Base-by-base conservation (phyloP, 2,329 filamentous ascomycete genomes). In the Colletotrichum sp. region DNA sequence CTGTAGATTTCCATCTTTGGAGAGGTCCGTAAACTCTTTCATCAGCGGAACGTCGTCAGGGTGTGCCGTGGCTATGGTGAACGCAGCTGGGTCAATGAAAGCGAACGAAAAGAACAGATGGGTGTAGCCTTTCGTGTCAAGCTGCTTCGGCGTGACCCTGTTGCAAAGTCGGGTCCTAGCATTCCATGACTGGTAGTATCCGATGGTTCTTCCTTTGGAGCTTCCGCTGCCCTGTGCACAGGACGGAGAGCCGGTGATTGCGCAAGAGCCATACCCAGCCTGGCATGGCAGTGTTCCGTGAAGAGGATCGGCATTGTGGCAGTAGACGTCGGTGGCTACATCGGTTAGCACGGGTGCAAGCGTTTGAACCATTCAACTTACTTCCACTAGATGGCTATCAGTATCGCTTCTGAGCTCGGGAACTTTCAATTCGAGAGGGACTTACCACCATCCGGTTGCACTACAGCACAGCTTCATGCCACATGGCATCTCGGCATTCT, bases 1-100 rank as follows among this genome's bases (percentile, higher is more conserved):
- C 43, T 21, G 18, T 0, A 48, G 9, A 1, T 48, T 48, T 13
- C 43, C 9, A 5, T 21, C 18, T 21, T 48, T 48, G 18, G 43
- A 48, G 43, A 48, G 43, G 18, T 48, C 43, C 5, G 79, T 0
- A 75, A 75, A 75, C 89, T 86, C 85, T 85, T 34, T 36, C 63
- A 43, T 66, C 5, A 66, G 34, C 7, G 34, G 9, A 36, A 32
- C 30, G 5, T 66, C 32, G 24, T 66, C 63, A 48, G 32, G 63
- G 21, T 32, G 26, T 1, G 28, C 59, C 10, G 59, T 18, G 7
- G 59, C 36, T n/a, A 48, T 48, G 28, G 18, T n/a, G 30, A 66
- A 43, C n/a, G 63, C 43, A 0, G 3, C 30, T 21, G 32, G 63
- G 4, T 48, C 34, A 34, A 66, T 66, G 28, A 34, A 66, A 3